A percentile compares a stretch with the other conserved stretches of the same genome.
Evolutionary conservation across 495 filamentous ascomycete genomes (phyloP).

Genomic region (Annulohypoxylon stygium): DNA sequence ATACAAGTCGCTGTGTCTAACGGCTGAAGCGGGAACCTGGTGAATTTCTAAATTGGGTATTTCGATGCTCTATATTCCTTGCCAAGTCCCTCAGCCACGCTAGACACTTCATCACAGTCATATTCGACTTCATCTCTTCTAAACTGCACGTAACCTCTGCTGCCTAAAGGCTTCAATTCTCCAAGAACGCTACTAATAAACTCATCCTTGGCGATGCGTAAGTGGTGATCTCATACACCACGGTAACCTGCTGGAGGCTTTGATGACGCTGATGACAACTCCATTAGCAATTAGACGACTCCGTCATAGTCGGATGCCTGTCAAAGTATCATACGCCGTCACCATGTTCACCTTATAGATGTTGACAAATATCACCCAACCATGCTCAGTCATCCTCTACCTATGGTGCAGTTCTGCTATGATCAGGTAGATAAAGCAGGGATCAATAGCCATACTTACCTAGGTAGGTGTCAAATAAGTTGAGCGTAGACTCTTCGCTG

Average conservation of each 20-base stretch:
- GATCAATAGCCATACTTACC: neutral
- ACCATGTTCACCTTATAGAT: neutral
- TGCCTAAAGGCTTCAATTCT: neutral
- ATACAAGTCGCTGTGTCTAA: constrained; percentile 17
- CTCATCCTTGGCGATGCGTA: constrained; percentile 21
- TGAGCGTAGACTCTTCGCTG: neutral
- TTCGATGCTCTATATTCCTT: constrained; percentile 13
- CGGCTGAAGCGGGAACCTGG: constrained; percentile 32
- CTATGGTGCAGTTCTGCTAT: neutral
- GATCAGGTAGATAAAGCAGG: neutral
- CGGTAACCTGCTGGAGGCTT: neutral
- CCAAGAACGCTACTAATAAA: constrained; percentile 7
- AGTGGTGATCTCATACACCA: neutral
- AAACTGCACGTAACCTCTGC: constrained; percentile 7
- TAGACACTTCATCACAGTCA: constrained; percentile 14
- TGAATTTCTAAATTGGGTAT: constrained; percentile 39
- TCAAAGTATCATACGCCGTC: neutral
- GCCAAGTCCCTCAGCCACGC: constrained; percentile 42
- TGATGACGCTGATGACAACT: neutral
- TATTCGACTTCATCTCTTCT: constrained; percentile 10
- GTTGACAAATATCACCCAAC: too few species aligned
- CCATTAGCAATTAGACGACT: neutral
- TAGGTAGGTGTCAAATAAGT: neutral
- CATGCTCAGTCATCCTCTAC: neutral
- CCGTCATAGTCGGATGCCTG: neutral